A percentile compares a stretch with the other conserved stretches of the same genome.
Evolutionary conservation across 2,329 filamentous ascomycete species (phyloP).

Genomic region (Sporothrix brasiliensis): DNA sequence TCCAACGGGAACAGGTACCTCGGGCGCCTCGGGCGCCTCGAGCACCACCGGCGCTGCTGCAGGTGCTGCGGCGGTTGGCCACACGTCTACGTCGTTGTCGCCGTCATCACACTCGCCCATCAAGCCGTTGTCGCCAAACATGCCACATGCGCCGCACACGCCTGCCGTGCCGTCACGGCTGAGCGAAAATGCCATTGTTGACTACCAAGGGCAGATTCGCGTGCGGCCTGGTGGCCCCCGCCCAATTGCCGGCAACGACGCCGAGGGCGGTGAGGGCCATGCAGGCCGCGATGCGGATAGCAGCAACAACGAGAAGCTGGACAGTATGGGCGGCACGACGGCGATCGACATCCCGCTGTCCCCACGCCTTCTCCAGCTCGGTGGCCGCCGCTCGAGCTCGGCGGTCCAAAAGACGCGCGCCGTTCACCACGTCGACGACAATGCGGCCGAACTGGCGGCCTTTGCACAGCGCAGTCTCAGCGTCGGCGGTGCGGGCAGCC

Average conservation of each 20-base stretch:
- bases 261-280: not conserved
- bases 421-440: conserved; percentile 52
- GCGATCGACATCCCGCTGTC: conserved; percentile 76
- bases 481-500: conserved; percentile 66
- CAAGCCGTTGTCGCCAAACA: conserved; percentile 87
- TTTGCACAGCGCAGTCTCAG: conserved; percentile 69
- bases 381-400: conserved; percentile 66
- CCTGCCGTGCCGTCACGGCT: conserved; percentile 92
- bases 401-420: conserved; percentile 65
- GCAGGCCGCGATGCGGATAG: conserved; percentile 35
- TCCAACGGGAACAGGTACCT: conserved; percentile 57
- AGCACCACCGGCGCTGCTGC: not conserved
- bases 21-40: conserved; percentile 10
- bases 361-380: conserved; percentile 55
- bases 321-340: conserved; percentile 56
- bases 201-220: conserved; percentile 54
- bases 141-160: conserved; percentile 90
- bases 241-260: not conserved
- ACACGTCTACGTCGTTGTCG: conserved; percentile 68
- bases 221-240: conserved; percentile 36
- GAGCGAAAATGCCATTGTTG: conserved; percentile 83
- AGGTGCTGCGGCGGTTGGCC: conserved; percentile 40
- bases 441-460: conserved; percentile 60
- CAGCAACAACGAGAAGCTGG: conserved; percentile 40
- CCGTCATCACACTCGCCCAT: conserved; percentile 79